Percentiles rank a stretch among this genome's conserved stretches.
Conservation (phyloP, 306 rosid species). For the Prunus padus region DNA sequence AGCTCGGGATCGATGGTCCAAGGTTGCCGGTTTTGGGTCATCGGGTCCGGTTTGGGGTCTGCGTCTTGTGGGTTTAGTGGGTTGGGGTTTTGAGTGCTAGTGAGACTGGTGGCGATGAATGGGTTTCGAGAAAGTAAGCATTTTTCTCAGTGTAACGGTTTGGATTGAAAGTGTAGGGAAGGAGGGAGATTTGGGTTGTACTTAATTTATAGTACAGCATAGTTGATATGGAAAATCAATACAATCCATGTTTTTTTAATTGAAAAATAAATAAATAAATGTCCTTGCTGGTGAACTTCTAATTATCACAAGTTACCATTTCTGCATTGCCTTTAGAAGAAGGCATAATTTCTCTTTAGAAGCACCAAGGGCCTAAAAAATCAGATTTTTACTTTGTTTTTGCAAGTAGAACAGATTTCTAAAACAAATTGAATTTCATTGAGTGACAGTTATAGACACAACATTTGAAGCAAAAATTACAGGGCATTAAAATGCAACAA, state of each 20-base stretch:
- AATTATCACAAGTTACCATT: slow-evolving; percentile 29
- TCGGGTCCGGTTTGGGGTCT: slow-evolving; percentile 11
- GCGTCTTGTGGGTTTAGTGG: neutral
- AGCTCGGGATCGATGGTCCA: slow-evolving; percentile 48
- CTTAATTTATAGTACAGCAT: neutral
- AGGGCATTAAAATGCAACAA: slow-evolving; percentile 31
- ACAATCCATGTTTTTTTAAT: neutral
- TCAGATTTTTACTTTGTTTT: too few species aligned
- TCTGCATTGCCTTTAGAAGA: neutral
- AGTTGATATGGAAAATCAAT: neutral
- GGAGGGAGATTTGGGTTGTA: slow-evolving; percentile 16
- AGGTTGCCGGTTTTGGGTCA: slow-evolving; percentile 32
- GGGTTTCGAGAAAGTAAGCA: neutral
- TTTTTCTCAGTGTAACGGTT: neutral
- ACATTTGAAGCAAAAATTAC: slow-evolving; percentile 22
- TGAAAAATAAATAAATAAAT: neutral
- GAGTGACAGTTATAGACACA: neutral
- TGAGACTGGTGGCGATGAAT: neutral
- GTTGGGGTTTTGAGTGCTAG: neutral
- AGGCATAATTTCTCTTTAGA: too few species aligned
- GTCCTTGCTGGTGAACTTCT: neutral
- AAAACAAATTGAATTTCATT: slow-evolving; percentile 2
- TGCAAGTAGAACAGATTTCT: neutral
- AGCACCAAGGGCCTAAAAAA: too few species aligned
- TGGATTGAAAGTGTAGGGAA: neutral